phyloP scores from a whole-genome alignment of 768 basidiomycete species.

The Tricholoma furcatifolium region DNA sequence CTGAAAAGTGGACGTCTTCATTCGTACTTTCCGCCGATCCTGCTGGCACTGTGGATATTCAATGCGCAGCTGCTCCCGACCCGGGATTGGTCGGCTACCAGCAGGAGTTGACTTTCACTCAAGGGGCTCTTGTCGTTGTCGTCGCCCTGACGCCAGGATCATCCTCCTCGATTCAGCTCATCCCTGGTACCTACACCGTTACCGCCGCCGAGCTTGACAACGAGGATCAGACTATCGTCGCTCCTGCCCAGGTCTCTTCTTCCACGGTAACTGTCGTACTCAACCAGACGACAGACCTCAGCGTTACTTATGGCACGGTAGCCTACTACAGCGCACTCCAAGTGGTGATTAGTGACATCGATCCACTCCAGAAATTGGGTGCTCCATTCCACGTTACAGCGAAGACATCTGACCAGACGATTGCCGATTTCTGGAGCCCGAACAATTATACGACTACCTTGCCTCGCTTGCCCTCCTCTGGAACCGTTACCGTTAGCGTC shows the following conservation, averaged over 20 bases:
- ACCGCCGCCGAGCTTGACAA: neutral
- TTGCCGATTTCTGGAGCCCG: neutral
- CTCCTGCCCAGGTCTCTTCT: neutral
- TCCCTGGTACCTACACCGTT: neutral
- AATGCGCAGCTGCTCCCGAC: neutral
- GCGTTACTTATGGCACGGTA: neutral
- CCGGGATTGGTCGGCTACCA: neutral
- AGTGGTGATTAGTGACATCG: neutral
- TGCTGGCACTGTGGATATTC: neutral
- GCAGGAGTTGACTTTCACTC: neutral
- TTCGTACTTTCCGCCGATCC: neutral
- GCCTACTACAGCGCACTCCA: neutral
- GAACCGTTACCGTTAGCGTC: neutral
- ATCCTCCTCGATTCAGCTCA: neutral
- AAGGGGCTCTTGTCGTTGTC: neutral
- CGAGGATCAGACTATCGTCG: neutral
- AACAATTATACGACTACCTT: neutral
- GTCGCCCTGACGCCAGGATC: neutral
- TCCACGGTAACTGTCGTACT: neutral
- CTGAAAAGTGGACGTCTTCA: neutral
- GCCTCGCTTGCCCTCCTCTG: neutral
- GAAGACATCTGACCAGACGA: neutral
- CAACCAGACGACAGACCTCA: neutral
- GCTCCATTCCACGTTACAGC: neutral
- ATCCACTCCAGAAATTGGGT: neutral